Evolutionary conservation across 768 basidiomycete species (phyloP).

Genomic region (Pulveroboletus sp.): DNA sequence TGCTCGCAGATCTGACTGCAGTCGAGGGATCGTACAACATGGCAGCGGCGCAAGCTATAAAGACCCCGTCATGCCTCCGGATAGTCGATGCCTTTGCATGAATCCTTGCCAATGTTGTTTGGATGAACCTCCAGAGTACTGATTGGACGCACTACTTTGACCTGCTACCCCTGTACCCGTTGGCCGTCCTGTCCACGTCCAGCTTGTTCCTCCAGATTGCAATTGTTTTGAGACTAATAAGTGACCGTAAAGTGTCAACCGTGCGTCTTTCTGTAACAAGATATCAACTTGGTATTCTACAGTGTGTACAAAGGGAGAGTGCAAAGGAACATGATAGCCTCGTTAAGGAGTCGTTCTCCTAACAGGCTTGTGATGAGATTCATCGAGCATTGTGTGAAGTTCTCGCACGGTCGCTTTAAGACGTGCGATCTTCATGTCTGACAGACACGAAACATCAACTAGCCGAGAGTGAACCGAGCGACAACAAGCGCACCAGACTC

Average conservation of each 20-base stretch:
- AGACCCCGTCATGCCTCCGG: too few relatives aligned
- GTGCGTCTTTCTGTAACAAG: neutral
- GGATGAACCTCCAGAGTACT: too few relatives aligned
- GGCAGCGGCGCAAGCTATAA: too few relatives aligned
- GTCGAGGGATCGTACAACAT: too few relatives aligned
- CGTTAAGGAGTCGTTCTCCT: neutral
- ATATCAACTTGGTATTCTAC: neutral
- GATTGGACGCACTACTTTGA: too few relatives aligned
- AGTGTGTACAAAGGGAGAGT: neutral
- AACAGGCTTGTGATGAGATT: neutral
- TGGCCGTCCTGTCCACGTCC: too few relatives aligned
- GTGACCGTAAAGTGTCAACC: neutral
- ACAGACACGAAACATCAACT: neutral
- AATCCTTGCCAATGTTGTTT: too few relatives aligned
- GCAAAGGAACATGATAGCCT: neutral
- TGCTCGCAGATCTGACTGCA: too few relatives aligned
- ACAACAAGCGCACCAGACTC: neutral
- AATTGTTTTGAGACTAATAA: neutral
- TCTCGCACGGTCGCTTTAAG: neutral
- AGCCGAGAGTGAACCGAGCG: neutral
- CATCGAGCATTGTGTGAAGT: neutral
- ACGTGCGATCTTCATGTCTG: neutral
- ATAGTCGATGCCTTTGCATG: too few relatives aligned
- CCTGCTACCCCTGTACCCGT: too few relatives aligned
- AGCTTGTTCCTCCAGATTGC: too few relatives aligned